phyloP scores from a whole-genome alignment of 2,329 filamentous ascomycete species.

The Aspergillus clavatus region DNA sequence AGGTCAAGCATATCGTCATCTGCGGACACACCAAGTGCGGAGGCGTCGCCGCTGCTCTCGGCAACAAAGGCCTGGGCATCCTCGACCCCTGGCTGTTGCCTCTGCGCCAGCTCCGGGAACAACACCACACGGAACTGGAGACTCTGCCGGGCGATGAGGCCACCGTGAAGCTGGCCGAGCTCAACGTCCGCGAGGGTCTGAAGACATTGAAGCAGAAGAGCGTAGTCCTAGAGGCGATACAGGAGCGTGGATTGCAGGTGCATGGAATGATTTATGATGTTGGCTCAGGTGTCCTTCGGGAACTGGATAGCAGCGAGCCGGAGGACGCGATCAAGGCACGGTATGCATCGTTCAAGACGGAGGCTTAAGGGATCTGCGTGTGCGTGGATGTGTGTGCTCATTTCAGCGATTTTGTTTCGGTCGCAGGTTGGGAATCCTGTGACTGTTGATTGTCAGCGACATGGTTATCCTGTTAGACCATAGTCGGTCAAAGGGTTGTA shows the following conservation, averaged over 20 bases:
- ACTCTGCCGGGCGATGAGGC: slow-evolving; percentile 46
- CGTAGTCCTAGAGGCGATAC: slow-evolving; percentile 64
- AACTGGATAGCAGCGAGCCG: slow-evolving; percentile 46
- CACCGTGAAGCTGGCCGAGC: slow-evolving; percentile 62
- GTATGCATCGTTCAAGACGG: slow-evolving; percentile 38
- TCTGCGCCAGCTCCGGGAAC: slow-evolving; percentile 50
- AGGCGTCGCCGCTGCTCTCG: slow-evolving; percentile 53
- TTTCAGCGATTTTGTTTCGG: neutral
- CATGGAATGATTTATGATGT: slow-evolving; percentile 76
- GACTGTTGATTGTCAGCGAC: neutral
- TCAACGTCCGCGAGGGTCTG: slow-evolving; percentile 69
- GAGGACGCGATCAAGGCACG: slow-evolving; percentile 37
- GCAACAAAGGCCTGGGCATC: slow-evolving; percentile 53
- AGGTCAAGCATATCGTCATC: slow-evolving; percentile 60
- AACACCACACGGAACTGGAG: slow-evolving; percentile 49
- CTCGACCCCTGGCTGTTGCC: slow-evolving; percentile 60
- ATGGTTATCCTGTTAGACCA: neutral
- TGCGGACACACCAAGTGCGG: slow-evolving; percentile 60
- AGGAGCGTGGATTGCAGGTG: slow-evolving; percentile 65
- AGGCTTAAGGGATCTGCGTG: slow-evolving; percentile 7
- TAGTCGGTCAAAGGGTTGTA: neutral
- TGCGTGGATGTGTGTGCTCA: neutral
- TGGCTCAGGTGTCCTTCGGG: slow-evolving; percentile 49
- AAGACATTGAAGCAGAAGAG: slow-evolving; percentile 64
- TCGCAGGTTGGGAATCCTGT: neutral